phyloP scores from a whole-genome alignment of 192 early-diverging fungal species.

The Mycoemilia scoparia region DNA sequence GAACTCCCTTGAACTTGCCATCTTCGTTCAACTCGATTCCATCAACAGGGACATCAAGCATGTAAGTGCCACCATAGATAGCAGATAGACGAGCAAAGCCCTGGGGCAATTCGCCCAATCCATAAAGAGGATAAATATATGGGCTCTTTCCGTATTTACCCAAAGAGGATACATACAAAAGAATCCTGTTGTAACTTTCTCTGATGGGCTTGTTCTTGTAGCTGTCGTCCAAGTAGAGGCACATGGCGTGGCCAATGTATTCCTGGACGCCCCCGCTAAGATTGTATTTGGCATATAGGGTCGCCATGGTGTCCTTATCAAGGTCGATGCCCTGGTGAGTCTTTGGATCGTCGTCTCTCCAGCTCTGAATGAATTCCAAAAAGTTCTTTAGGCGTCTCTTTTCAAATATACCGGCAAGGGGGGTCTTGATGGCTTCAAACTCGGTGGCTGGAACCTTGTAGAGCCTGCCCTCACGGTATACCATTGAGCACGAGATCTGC shows the following conservation, averaged over 20 bases:
- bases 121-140: slow-evolving; percentile 97
- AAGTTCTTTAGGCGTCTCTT: slow-evolving; percentile 86
- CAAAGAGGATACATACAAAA: slow-evolving; percentile 72
- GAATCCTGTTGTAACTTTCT: slow-evolving; percentile 78
- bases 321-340: slow-evolving; percentile 79
- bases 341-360: slow-evolving; percentile 58
- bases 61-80: slow-evolving; percentile 98
- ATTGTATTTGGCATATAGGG: slow-evolving; percentile 82
- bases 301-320: slow-evolving; percentile 50
- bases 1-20: slow-evolving; percentile 78
- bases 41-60: slow-evolving; percentile 85
- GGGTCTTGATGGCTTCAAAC: slow-evolving; percentile 62
- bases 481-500: slow-evolving; percentile 83
- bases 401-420: slow-evolving; percentile 87
- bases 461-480: slow-evolving; percentile 77
- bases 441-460: slow-evolving; percentile 90
- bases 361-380: slow-evolving; percentile 89
- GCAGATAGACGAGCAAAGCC: slow-evolving; percentile 93
- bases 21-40: slow-evolving; percentile 69
- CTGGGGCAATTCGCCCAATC: slow-evolving; percentile 95
- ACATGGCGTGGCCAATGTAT: slow-evolving; percentile 95
- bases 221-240: slow-evolving; percentile 81
- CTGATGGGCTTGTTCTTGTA: slow-evolving; percentile 53
- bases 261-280: slow-evolving; percentile 90
- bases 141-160: slow-evolving; percentile 73